Conservation (phyloP, 139 green algal species). For the Diplosphaera chodatii region DNA sequence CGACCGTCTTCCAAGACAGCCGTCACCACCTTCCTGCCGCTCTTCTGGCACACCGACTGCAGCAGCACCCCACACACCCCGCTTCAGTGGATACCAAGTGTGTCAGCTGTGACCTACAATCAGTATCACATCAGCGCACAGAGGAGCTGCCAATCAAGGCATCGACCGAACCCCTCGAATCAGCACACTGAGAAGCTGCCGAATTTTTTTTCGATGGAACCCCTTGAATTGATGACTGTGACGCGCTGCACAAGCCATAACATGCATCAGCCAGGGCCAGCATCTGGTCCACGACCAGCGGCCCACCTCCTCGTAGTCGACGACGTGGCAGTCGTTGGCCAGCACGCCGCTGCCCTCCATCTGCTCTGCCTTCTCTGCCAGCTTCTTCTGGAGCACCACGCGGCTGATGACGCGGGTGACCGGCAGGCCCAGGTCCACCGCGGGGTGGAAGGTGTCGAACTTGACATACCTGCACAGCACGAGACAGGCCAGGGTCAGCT, state of each 20-base stretch:
- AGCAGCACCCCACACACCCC: not conserved
- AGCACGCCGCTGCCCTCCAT: slow-evolving; percentile 49
- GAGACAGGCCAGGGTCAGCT: too few relatives aligned
- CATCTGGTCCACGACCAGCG: not conserved
- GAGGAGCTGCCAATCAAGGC: too few relatives aligned
- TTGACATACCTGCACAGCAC: slow-evolving; percentile 82
- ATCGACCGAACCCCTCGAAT: too few relatives aligned
- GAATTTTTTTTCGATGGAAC: too few relatives aligned
- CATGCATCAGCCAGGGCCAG: not conserved
- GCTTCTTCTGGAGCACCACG: slow-evolving; percentile 57
- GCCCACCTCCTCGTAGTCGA: slow-evolving; percentile 43
- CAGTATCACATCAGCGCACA: not conserved
- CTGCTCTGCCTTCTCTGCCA: slow-evolving; percentile 42
- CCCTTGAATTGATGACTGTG: too few relatives aligned
- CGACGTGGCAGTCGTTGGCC: slow-evolving; percentile 51
- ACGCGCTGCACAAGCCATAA: not conserved
- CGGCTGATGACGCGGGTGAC: slow-evolving; percentile 91
- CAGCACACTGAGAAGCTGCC: too few relatives aligned
- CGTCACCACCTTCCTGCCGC: slow-evolving; percentile 31
- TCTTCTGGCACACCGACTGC: slow-evolving; percentile 1
- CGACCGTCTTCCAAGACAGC: slow-evolving; percentile 65
- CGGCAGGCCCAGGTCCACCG: slow-evolving; percentile 79
- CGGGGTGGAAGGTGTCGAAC: slow-evolving; percentile 95
- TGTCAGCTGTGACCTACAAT: not conserved
- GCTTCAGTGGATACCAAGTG: not conserved